These are phyloP conservation scores for Colletotrichum lupini DNA, from an alignment of 2,329 filamentous ascomycete genomes.

Conservation along the genomic window DNA sequence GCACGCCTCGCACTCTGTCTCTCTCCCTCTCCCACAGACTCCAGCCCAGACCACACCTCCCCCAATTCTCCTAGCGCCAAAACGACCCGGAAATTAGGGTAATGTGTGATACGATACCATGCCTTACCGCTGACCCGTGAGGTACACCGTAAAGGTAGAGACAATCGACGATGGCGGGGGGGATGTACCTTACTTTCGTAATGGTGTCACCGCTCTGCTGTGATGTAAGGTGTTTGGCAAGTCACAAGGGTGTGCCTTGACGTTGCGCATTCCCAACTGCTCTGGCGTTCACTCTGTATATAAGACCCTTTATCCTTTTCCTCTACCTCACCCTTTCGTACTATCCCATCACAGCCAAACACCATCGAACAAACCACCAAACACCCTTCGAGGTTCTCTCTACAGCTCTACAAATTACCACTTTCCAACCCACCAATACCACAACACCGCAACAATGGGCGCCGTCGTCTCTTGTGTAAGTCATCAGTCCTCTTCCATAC, in stretches of 20 bases:
- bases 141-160: too few relatives aligned
- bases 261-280: slow-evolving; percentile 2
- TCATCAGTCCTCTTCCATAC: slow-evolving; percentile 37
- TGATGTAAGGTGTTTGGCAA: slow-evolving; percentile 31
- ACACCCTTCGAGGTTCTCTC: not conserved
- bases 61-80: not conserved
- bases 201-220: slow-evolving; percentile 26
- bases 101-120: slow-evolving; percentile 13
- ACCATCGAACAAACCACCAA: slow-evolving; percentile 4
- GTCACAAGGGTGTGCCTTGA: slow-evolving; percentile 1
- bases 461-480: slow-evolving; percentile 86
- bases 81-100: not conserved
- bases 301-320: slow-evolving; percentile 10
- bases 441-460: slow-evolving; percentile 70
- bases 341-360: not conserved
- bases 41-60: not conserved
- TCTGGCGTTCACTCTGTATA: slow-evolving; percentile 16
- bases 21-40: not conserved
- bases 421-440: slow-evolving; percentile 37
- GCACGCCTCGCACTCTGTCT: not conserved
- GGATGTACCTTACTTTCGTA: not conserved
- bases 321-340: accelerated
- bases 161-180: slow-evolving; percentile 9
- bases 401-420: slow-evolving; percentile 12
- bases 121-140: not conserved